A percentile compares a stretch with the other conserved stretches of the same genome.
Conservation (phyloP, 2,329 filamentous ascomycete genomes). For the Botrytis tulipae region DNA sequence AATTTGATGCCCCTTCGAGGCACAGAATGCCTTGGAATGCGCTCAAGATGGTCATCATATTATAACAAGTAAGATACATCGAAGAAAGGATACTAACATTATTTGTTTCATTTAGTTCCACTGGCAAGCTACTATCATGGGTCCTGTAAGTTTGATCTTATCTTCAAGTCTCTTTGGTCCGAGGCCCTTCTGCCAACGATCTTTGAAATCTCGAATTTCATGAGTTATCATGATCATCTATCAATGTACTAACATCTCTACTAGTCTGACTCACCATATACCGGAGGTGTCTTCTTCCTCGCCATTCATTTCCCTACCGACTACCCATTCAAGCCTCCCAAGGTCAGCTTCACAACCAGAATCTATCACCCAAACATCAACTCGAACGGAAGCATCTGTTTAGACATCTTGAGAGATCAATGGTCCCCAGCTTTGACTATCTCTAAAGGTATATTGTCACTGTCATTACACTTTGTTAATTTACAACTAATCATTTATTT, state of each 20-base stretch:
- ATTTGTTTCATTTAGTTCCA: constrained; percentile 68
- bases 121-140: constrained; percentile 99
- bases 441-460: constrained; percentile 73
- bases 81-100: constrained; percentile 38
- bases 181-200: constrained; percentile 13
- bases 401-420: constrained; percentile 97
- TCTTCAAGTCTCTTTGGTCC: constrained; percentile 22
- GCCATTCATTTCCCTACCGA: constrained; percentile 99
- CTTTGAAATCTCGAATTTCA: constrained; percentile 24
- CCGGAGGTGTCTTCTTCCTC: constrained; percentile 97
- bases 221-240: neutral
- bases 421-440: constrained; percentile 99
- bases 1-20: constrained; percentile 19
- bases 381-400: constrained; percentile 96
- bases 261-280: constrained; percentile 72
- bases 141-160: constrained; percentile 70
- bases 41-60: constrained; percentile 30
- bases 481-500: constrained; percentile 12
- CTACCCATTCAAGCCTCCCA: constrained; percentile 99
- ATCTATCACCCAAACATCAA: constrained; percentile 99
- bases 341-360: constrained; percentile 99
- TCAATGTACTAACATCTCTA: constrained; percentile 1
- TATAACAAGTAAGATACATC: neutral
- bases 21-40: constrained; percentile 26
- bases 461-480: neutral